Conservation (phyloP, 768 basidiomycete genomes). For the Boletus subcaerulescens region DNA sequence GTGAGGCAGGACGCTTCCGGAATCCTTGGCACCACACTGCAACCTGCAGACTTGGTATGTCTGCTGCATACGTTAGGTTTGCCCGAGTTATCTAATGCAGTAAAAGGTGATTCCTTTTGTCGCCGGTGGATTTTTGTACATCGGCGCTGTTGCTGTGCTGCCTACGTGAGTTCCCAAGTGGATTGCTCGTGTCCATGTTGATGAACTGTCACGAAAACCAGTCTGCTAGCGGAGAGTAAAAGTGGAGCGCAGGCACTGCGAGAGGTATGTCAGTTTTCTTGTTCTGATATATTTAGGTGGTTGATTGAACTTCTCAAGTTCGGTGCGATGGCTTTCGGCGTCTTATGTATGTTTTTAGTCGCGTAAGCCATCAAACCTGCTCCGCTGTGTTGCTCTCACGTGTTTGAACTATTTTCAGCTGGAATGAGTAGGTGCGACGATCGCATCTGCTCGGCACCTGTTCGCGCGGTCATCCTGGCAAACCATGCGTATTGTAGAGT, state of each 20-base stretch:
- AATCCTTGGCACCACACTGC: slow-evolving; percentile 79
- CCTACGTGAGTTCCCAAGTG: slow-evolving; percentile 64
- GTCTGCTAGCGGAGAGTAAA: slow-evolving; percentile 83
- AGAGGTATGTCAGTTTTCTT: slow-evolving; percentile 50
- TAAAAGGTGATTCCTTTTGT: slow-evolving; percentile 83
- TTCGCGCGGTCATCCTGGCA: not conserved
- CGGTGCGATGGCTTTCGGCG: slow-evolving; percentile 87
- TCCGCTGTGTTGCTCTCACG: slow-evolving; percentile 19
- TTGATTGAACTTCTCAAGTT: slow-evolving; percentile 52
- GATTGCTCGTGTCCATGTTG: slow-evolving; percentile 5
- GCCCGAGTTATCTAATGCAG: slow-evolving; percentile 11
- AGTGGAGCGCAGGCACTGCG: slow-evolving; percentile 86
- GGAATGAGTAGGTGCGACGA: slow-evolving; percentile 63
- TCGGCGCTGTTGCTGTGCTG: slow-evolving; percentile 87
- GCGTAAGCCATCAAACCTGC: slow-evolving; percentile 58
- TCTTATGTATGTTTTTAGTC: slow-evolving; percentile 87
- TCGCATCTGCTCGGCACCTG: slow-evolving; percentile 9
- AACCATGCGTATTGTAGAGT: slow-evolving; percentile 7
- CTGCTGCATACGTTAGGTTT: slow-evolving; percentile 10
- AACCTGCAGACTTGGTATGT: slow-evolving; percentile 76
- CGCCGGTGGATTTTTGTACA: slow-evolving; percentile 90
- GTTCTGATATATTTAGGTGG: slow-evolving; percentile 13
- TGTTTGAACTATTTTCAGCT: slow-evolving; percentile 41
- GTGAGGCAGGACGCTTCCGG: slow-evolving; percentile 74
- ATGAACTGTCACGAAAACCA: slow-evolving; percentile 31